phyloP scores from a whole-genome alignment of 352 stramenopile genomes.

The Pythium vanterpoolii region DNA sequence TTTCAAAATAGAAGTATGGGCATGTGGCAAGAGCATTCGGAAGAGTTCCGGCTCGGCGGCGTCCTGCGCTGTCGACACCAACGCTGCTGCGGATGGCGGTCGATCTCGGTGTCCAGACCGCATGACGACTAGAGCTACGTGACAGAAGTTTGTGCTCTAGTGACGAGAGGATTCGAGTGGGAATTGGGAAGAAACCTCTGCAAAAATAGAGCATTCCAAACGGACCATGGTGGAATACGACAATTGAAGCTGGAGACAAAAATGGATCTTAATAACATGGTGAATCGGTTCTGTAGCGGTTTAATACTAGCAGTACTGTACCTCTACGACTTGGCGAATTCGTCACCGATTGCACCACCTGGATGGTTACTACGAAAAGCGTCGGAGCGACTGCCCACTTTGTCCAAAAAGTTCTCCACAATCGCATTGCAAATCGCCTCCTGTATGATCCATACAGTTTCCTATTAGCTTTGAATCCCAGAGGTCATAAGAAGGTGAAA shows the following conservation, averaged over 20 bases:
- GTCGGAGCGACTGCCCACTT: conserved; percentile 23
- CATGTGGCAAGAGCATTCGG: conserved; percentile 37
- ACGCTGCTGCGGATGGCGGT: background rate
- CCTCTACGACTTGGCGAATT: conserved; percentile 2
- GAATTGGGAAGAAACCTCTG: too few species aligned
- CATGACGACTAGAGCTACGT: background rate
- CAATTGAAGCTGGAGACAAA: too few species aligned
- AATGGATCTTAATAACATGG: too few species aligned
- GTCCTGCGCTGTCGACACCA: background rate
- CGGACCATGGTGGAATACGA: too few species aligned
- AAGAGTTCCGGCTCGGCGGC: conserved; percentile 21
- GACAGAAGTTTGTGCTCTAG: background rate
- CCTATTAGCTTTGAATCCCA: background rate
- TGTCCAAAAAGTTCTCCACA: conserved; percentile 53
- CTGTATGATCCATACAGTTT: too few species aligned
- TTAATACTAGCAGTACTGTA: background rate
- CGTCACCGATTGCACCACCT: conserved; percentile 59
- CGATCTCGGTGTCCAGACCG: background rate
- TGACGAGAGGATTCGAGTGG: too few species aligned
- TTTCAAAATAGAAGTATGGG: conserved; percentile 24
- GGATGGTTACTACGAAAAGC: conserved; percentile 62
- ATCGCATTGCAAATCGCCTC: conserved; percentile 76
- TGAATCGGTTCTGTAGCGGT: too few species aligned
- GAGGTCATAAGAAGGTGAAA: background rate
- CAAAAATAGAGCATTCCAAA: too few species aligned